phyloP scores from a whole-genome alignment of 495 filamentous ascomycete species.

The Venustampulla echinocandica region DNA sequence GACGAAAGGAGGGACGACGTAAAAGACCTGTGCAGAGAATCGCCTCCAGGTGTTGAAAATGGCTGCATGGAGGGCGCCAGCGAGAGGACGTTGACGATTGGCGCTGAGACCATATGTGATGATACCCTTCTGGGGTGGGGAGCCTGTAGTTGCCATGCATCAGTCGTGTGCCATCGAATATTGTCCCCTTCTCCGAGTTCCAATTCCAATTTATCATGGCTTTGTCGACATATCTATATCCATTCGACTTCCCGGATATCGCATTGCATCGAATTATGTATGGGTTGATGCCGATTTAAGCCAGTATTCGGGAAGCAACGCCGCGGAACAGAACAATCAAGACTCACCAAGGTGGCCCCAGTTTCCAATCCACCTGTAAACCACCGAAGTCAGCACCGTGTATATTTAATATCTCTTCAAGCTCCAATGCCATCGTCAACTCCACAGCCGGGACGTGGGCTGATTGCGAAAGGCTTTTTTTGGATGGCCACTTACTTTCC shows the following conservation, averaged over 20 bases:
- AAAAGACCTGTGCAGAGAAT: conserved; percentile 52
- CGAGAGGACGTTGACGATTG: conserved; percentile 58
- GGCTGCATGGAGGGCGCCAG: conserved; percentile 51
- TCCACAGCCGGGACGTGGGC: conserved; percentile 19
- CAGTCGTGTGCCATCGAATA: conserved; percentile 2
- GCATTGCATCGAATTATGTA: too few relatives aligned
- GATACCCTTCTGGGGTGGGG: conserved; percentile 53
- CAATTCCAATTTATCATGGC: too few relatives aligned
- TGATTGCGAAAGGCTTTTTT: too few relatives aligned
- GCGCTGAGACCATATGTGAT: conserved; percentile 52
- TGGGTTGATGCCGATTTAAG: too few relatives aligned
- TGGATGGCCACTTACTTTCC: conserved; percentile 65
- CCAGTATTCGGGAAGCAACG: too few relatives aligned
- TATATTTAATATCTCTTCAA: conserved; percentile 4
- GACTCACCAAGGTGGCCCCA: conserved; percentile 83
- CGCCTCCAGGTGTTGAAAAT: conserved; percentile 57
- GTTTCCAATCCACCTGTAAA: conserved; percentile 65
- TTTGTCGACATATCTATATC: too few relatives aligned
- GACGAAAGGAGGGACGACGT: conserved; percentile 60
- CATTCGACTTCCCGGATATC: too few relatives aligned
- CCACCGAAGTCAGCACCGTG: conserved; percentile 26
- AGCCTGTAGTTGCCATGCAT: conserved; percentile 25
- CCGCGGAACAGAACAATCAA: not conserved
- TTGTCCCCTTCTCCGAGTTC: too few relatives aligned
- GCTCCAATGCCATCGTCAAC: conserved; percentile 13